Evolutionary conservation across 192 early-diverging fungal genomes (phyloP), one percentile per base, ranked within the genome.

Genomic region (Backusella luteola): DNA sequence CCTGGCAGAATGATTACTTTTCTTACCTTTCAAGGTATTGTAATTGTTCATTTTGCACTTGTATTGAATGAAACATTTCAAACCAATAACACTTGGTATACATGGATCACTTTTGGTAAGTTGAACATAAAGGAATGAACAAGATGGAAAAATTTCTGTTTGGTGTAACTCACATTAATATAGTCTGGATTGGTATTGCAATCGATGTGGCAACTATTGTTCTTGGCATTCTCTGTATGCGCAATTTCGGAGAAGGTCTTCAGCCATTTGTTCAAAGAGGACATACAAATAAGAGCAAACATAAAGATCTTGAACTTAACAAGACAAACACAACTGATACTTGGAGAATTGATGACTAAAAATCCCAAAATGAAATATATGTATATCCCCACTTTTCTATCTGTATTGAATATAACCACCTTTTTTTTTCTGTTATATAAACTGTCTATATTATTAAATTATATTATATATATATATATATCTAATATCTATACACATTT

Each of bases 101-200:
- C 73, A 9, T 84, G 82, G 82, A 77, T 84, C 35, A 66, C 73
- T 35, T 71, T 84, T 67, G 76, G 82, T 84, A 78, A 77, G 78
- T 26, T 36, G 23, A 39, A 32, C 19, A 14, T 76, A 12, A 56
- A 26, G n/a, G 35, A 42, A 41, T 19, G n/a, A 39, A 29, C 5
- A 69, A 72, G 35, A 29, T 26, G 35, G 69, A 75, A 35, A 36
- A 63, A 4, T 4, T 15, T 11, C 6, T 26, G 14, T 39, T 59
- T 29, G 41, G 44, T 56, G 35, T 71, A 32, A 34, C 39, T n/a
- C 9, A 19, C n/a, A 19, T 73, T 46, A 56, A 9, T 52, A 67
- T 52, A 77, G 72, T 79, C 1, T 66, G 67, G 19, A 34, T 81
- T 34, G 76, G 77, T 52, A 70, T 79, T 14, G 70, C 71, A 34